phyloP scores from a whole-genome alignment of 2,329 filamentous ascomycete genomes.

The Trichoderma sp. region DNA sequence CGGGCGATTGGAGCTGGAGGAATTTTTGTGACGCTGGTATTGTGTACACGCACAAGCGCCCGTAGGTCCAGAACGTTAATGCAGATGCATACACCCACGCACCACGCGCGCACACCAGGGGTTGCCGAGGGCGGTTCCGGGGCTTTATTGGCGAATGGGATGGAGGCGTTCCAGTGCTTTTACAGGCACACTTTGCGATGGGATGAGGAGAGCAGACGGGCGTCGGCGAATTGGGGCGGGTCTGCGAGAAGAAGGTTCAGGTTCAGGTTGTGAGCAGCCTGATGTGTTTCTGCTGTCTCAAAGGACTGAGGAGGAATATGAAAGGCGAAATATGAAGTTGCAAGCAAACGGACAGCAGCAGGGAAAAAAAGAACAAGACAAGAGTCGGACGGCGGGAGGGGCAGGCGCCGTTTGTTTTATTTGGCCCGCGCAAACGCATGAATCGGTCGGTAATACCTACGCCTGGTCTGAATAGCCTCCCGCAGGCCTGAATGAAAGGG shows the following conservation, averaged over 20 bases:
- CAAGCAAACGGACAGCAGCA: not conserved
- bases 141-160: constrained; percentile 18
- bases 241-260: not conserved
- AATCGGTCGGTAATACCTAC: not conserved
- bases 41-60: constrained; percentile 21
- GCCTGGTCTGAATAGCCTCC: constrained; percentile 15
- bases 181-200: constrained; percentile 8
- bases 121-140: constrained; percentile 23
- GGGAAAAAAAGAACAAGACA: not conserved
- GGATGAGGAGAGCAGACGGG: not conserved
- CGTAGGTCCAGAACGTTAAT: constrained; percentile 22
- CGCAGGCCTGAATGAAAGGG: constrained; percentile 22
- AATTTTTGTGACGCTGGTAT: constrained; percentile 2
- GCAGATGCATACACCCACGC: constrained; percentile 21
- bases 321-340: not conserved
- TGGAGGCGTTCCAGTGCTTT: constrained; percentile 15
- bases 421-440: constrained; percentile 14
- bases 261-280: not conserved
- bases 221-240: constrained; percentile 12
- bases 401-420: constrained; percentile 18
- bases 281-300: not conserved
- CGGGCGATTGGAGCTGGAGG: constrained; percentile 5
- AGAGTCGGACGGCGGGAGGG: constrained; percentile 1
- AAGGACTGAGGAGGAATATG: too few species aligned
- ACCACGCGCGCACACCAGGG: constrained; percentile 21